Conservation (phyloP, 2,329 filamentous ascomycete genomes). For the Pseudohalonectria lignicola region DNA sequence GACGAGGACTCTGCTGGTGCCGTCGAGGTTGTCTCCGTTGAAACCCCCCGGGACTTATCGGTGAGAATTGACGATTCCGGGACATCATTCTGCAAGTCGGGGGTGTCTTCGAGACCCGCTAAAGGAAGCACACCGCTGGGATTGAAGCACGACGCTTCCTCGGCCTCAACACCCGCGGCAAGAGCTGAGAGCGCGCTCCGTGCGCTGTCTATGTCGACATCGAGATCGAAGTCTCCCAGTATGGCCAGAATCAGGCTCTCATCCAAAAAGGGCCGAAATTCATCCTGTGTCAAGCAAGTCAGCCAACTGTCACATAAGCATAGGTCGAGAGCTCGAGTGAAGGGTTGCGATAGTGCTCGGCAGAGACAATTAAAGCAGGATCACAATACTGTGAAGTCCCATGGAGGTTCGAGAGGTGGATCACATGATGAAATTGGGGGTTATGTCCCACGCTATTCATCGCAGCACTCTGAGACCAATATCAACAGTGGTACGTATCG, state of each 20-base stretch:
- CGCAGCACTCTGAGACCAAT: too few species aligned
- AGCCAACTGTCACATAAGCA: too few species aligned
- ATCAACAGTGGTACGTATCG: too few species aligned
- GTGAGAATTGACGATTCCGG: background rate
- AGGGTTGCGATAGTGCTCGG: too few species aligned
- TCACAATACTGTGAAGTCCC: too few species aligned
- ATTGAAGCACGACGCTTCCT: constrained; percentile 70
- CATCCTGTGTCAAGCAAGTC: constrained; percentile 34
- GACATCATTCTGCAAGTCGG: background rate
- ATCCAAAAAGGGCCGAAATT: constrained; percentile 67
- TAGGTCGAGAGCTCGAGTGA: too few species aligned
- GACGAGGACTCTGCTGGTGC: background rate
- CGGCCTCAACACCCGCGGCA: constrained; percentile 48
- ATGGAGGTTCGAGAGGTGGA: too few species aligned
- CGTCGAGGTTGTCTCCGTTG: background rate
- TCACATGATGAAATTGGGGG: too few species aligned
- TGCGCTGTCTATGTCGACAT: constrained; percentile 39
- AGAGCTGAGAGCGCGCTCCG: constrained; percentile 53
- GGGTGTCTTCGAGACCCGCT: background rate
- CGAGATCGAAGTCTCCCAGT: constrained; percentile 59
- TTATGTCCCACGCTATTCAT: too few species aligned
- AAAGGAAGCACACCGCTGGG: constrained; percentile 54
- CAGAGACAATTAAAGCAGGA: too few species aligned
- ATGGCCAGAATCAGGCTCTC: constrained; percentile 69
- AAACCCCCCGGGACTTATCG: background rate